These are phyloP conservation scores for Beauveria rudraprayagi DNA, from an alignment of 2,329 filamentous ascomycete species.

Conservation along the genomic window DNA sequence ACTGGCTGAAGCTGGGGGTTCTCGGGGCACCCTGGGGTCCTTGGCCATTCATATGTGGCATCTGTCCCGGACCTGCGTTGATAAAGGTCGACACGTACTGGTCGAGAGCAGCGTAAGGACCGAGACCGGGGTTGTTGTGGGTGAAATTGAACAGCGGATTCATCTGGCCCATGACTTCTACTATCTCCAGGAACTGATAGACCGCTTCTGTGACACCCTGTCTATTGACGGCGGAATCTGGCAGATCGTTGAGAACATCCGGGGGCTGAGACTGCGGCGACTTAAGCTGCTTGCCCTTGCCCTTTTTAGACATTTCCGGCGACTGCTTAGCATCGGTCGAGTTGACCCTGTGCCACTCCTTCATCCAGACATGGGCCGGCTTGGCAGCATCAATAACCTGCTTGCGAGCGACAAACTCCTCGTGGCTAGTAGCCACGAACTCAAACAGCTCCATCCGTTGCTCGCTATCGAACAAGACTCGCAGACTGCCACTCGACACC, in stretches of 20 bases:
- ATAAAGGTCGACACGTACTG: constrained; percentile 48
- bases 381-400: constrained; percentile 53
- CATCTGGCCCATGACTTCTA: constrained; percentile 61
- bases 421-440: constrained; percentile 66
- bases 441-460: constrained; percentile 81
- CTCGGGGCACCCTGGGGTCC: constrained; percentile 40
- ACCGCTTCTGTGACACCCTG: constrained; percentile 54
- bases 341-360: constrained; percentile 57
- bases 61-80: constrained; percentile 28
- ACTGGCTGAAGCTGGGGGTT: constrained; percentile 49
- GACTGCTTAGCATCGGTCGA: constrained; percentile 49
- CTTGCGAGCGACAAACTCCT: constrained; percentile 74
- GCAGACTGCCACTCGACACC: constrained; percentile 67
- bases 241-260: constrained; percentile 48
- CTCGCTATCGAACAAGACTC: constrained; percentile 69
- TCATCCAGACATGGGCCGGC: constrained; percentile 55
- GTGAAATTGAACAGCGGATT: constrained; percentile 53
- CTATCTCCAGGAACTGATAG: constrained; percentile 58
- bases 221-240: constrained; percentile 48
- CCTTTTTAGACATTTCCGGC: constrained; percentile 61
- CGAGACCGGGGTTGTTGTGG: constrained; percentile 44
- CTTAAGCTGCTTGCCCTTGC: constrained; percentile 50
- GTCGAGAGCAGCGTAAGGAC: constrained; percentile 51
- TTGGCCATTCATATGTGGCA: constrained; percentile 36
- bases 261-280: constrained; percentile 52